Conservation (phyloP, 139 green algal genomes). For the Chlorella sorokiniana region DNA sequence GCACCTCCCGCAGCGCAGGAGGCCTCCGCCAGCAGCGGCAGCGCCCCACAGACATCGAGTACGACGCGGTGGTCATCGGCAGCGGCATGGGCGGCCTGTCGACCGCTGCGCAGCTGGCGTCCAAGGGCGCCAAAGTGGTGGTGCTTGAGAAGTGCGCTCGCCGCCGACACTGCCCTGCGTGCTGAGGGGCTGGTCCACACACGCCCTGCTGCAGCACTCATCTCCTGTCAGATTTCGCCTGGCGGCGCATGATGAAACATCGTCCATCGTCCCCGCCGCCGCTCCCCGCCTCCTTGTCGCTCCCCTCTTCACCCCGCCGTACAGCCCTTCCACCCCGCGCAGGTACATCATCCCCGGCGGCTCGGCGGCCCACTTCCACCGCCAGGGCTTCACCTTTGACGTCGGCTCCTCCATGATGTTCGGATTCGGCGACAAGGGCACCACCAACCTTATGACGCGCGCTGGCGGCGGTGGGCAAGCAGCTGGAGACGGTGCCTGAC, state of each 20-base stretch:
- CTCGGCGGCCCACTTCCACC: conserved; percentile 85
- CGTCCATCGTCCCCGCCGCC: too few relatives aligned
- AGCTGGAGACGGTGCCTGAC: conserved; percentile 87
- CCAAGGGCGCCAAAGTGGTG: conserved; percentile 79
- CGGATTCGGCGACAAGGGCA: conserved; percentile 88
- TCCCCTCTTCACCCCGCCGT: background rate
- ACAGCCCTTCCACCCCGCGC: background rate
- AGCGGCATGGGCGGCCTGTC: conserved; percentile 91
- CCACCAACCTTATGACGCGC: conserved; percentile 96
- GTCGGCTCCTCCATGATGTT: conserved; percentile 98
- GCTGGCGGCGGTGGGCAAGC: conserved; percentile 81
- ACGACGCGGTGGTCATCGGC: conserved; percentile 93
- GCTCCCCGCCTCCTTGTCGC: background rate
- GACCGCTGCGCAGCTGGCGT: conserved; percentile 80
- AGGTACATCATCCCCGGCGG: conserved; percentile 94
- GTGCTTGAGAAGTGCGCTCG: conserved; percentile 80
- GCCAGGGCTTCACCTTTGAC: conserved; percentile 95
- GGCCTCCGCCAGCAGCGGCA: background rate
- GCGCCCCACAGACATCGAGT: conserved; percentile 59
- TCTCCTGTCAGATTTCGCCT: too few relatives aligned
- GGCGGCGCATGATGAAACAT: too few relatives aligned
- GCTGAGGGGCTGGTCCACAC: background rate
- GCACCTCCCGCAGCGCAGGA: background rate
- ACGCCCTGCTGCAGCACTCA: background rate
- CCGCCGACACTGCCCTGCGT: too few relatives aligned